Base-by-base conservation (phyloP, 768 basidiomycete species). In the Naganishia antarctica region DNA sequence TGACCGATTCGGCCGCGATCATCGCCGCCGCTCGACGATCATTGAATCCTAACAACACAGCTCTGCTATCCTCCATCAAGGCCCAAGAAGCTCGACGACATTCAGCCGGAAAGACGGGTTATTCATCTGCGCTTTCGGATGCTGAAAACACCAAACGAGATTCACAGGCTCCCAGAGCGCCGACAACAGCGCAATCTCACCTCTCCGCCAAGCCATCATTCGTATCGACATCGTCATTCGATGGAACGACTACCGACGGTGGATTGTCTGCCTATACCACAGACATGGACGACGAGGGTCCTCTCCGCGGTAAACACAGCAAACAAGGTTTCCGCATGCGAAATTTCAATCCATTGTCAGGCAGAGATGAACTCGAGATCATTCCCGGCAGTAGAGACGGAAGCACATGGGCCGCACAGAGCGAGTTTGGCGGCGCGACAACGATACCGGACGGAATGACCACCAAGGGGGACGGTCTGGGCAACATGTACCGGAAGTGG, bases 391-490 rank as follows among this genome's bases (percentile, higher is more conserved):
- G 53, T 18, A n/a, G 21, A 25, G 53, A 57, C 40, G 53, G 53
- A 34, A 57, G 53, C 40, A 13, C n/a, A 1, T 57, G 53, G 53
- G 53, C 53, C 23, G 53, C 53, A 25, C 53, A 57, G 21, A 57
- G 72, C 16, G 76, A 77, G 59, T 40, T 77, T 43, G 74, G 66
- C 13, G 76, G 76, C 7, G 70, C 74, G 28, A 69, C 70, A 59
- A 77, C 76, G 18, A 68, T 77, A n/a, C 72, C 76, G 4, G 76
- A 77, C 60, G 74, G 74, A 4, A 75, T 73, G 61, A 73, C 71
- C 1, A 77, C 74, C 0, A 72, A 70, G 68, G 74, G 74, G n/a
- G 74, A 77, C 63, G 76, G 76, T 0, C 5, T 67, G 61, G 75
- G 73, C 1, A 71, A 70, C 0, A 48, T 70, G 16, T 64, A 66